phyloP scores from a whole-genome alignment of 805 yeast genomes.

The Yarrowia bubula region DNA sequence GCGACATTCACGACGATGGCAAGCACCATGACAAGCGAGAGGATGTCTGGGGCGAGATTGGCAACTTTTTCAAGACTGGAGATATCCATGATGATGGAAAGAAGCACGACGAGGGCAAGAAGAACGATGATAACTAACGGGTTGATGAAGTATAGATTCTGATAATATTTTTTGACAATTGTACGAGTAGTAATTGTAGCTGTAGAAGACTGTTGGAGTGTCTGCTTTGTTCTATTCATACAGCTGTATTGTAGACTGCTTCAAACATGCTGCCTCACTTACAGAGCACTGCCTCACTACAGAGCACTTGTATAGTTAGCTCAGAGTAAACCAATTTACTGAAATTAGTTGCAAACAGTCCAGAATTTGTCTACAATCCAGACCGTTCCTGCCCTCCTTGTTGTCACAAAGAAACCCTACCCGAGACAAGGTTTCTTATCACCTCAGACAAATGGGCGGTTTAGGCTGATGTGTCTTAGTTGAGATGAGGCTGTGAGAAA shows the following conservation, averaged over 20 bases:
- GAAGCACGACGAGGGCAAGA: not conserved
- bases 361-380: not conserved
- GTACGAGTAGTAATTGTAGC: not conserved
- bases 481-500: too few species aligned
- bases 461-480: not conserved
- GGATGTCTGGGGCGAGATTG: not conserved
- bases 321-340: too few species aligned
- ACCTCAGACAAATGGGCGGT: not conserved
- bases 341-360: too few species aligned
- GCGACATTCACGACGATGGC: slow-evolving; percentile 5
- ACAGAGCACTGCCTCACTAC: too few species aligned
- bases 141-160: not conserved
- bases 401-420: not conserved
- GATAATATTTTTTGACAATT: not conserved
- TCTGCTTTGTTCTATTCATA: not conserved
- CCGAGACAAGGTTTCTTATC: not conserved
- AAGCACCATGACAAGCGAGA: not conserved
- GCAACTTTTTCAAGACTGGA: not conserved
- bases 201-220: not conserved
- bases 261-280: too few species aligned
- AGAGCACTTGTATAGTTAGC: too few species aligned
- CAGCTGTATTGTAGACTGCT: too few species aligned
- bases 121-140: not conserved
- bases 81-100: not conserved
- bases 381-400: not conserved